These are phyloP conservation scores for Carnegiea gigantea DNA, from an alignment of 179 eudicot species.

Conservation along the genomic window DNA sequence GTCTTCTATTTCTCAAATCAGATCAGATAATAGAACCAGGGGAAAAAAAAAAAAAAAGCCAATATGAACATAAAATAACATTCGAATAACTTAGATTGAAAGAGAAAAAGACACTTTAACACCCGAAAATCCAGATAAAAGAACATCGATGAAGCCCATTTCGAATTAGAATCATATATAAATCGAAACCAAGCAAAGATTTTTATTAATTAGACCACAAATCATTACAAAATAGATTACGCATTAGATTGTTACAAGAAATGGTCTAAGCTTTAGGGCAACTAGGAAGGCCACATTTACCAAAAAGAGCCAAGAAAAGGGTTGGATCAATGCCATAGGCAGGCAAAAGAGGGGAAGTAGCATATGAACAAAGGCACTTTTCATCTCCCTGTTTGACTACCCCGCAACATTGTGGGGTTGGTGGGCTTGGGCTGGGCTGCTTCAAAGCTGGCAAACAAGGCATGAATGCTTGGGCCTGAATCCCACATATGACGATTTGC, in stretches of 20 bases:
- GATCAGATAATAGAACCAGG: too few species aligned
- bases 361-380: slow-evolving; percentile 3
- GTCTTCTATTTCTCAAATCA: neutral
- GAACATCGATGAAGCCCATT: neutral
- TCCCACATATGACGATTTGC: slow-evolving; percentile 10
- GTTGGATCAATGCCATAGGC: neutral
- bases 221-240: neutral
- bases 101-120: too few species aligned
- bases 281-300: slow-evolving; percentile 21
- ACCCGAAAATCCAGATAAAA: neutral
- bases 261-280: neutral
- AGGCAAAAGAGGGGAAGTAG: slow-evolving; percentile 15
- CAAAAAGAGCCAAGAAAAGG: slow-evolving; percentile 13
- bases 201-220: neutral
- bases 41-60: too few species aligned
- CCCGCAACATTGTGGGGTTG: slow-evolving; percentile 2
- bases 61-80: too few species aligned
- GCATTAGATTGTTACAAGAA: neutral
- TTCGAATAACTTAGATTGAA: too few species aligned
- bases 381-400: neutral
- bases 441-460: slow-evolving; percentile 6
- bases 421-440: slow-evolving; percentile 8
- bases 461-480: neutral
- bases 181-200: neutral
- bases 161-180: neutral